These are phyloP conservation scores for Chaetomium strumarium DNA, from an alignment of 2,329 filamentous ascomycete species.

Conservation along the genomic window DNA sequence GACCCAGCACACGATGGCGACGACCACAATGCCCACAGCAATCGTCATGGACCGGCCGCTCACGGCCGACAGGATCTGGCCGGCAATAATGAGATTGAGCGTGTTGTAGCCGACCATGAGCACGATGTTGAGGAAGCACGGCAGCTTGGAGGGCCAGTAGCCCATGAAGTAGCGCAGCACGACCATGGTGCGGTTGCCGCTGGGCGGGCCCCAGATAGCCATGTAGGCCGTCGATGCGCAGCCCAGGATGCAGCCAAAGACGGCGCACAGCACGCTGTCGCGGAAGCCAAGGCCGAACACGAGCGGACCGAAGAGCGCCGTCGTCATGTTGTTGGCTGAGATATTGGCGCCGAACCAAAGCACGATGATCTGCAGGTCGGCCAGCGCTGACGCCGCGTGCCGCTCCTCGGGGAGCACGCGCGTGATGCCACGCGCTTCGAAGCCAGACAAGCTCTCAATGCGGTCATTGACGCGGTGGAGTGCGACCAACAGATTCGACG, in stretches of 20 bases:
- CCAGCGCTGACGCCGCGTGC: constrained; percentile 28
- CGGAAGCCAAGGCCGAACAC: constrained; percentile 28
- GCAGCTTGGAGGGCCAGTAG: constrained; percentile 30
- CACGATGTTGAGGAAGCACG: constrained; percentile 28
- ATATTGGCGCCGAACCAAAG: constrained; percentile 42
- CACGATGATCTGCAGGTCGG: constrained; percentile 36
- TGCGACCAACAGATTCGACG: not conserved
- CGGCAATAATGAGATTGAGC: constrained; percentile 60
- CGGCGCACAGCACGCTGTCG: constrained; percentile 26
- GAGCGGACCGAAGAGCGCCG: constrained; percentile 29
- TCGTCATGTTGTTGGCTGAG: constrained; percentile 37
- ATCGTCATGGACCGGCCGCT: constrained; percentile 53
- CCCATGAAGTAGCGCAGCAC: constrained; percentile 30
- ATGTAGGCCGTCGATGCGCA: constrained; percentile 26
- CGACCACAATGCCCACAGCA: constrained; percentile 61
- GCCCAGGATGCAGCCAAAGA: constrained; percentile 26
- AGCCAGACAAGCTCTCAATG: constrained; percentile 31
- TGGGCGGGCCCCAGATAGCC: constrained; percentile 26
- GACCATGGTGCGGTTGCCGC: constrained; percentile 28
- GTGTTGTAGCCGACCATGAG: constrained; percentile 34
- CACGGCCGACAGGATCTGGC: constrained; percentile 63
- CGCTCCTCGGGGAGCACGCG: constrained; percentile 35
- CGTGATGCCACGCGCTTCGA: constrained; percentile 37
- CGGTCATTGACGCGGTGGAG: constrained; percentile 24
- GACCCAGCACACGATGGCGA: constrained; percentile 55